These are phyloP conservation scores for Cymbopogon citratus DNA, from an alignment of 176 grass and related monocot genomes.

Conservation along the genomic window DNA sequence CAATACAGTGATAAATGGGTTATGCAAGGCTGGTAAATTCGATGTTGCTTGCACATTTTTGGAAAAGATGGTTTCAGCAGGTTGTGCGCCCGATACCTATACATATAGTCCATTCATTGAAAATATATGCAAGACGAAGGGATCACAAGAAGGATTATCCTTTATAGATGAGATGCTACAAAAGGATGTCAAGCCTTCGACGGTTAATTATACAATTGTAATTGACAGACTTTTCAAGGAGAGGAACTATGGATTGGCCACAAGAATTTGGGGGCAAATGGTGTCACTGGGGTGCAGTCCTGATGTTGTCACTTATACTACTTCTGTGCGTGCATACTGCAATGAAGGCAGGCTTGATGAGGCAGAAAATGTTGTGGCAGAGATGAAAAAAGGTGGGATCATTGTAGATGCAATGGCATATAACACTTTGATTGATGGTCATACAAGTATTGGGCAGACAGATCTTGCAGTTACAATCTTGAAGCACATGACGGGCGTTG, in stretches of 20 bases:
- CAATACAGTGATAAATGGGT: slow-evolving; percentile 47
- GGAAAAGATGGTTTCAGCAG: slow-evolving; percentile 48
- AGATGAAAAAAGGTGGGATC: slow-evolving; percentile 42
- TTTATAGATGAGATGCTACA: slow-evolving; percentile 53
- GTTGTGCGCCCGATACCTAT: slow-evolving; percentile 45
- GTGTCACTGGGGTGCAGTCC: slow-evolving; percentile 45
- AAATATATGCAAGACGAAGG: slow-evolving; percentile 41
- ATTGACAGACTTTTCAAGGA: slow-evolving; percentile 56
- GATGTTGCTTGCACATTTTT: slow-evolving; percentile 40
- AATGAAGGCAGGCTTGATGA: slow-evolving; percentile 43
- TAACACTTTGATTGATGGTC: slow-evolving; percentile 55
- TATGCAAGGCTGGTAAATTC: slow-evolving; percentile 49
- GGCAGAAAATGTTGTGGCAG: slow-evolving; percentile 37
- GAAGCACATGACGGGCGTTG: slow-evolving; percentile 49
- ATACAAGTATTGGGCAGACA: slow-evolving; percentile 37
- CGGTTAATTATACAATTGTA: slow-evolving; percentile 49
- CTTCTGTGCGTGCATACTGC: slow-evolving; percentile 49
- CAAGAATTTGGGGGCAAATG: slow-evolving; percentile 47
- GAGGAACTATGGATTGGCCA: slow-evolving; percentile 38
- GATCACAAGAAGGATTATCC: slow-evolving; percentile 34
- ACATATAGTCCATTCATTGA: slow-evolving; percentile 62
- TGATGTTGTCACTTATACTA: slow-evolving; percentile 52
- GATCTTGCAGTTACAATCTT: slow-evolving; percentile 42
- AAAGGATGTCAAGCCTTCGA: slow-evolving; percentile 42
- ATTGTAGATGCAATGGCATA: slow-evolving; percentile 41